Base-by-base conservation (phyloP, 441 rosid genomes). In the Dalechampia spathulata region DNA sequence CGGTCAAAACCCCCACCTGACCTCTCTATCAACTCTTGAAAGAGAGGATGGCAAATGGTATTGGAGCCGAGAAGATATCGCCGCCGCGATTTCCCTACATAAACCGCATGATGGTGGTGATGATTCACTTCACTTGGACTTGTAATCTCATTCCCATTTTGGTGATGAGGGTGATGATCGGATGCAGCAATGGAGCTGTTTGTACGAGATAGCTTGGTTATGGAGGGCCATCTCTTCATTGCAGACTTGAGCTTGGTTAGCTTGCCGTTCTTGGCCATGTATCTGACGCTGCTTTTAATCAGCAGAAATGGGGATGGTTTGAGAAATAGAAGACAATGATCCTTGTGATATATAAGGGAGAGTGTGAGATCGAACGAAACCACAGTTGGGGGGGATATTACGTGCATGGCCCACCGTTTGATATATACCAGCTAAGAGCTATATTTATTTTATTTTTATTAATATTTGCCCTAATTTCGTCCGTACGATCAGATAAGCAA, bases 211-310 rank as follows among this genome's bases (percentile, higher is more conserved):
- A 66, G 82, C 75, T 72, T 78, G 27, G 81, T 52, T 64, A 91
- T 74, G 17, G 98, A 91, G 32, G 95, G 90, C 80, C 80, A 75
- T 72, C 78, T 78, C 64, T 77, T 91, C 26, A 87, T 76, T 23
- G 90, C 98, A 22, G 98, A 87, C 76, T 83, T 91, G 49, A 91
- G 89, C 75, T 87, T 85, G 5, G 83, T 87, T 30, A 87, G 69
- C 75, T 82, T 87, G 41, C 84, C 92, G 14, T 60, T 68, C 65
- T 80, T 87, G 20, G 81, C 89, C 98, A 91, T 90, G 9, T 15
- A 1, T 7, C 44, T 49, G n/a, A 54, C n/a, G n/a, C n/a, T n/a
- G n/a, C n/a, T n/a, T 32, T 13, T 14, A 4, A 57, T 15, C 0
- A 42, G 47, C n/a, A 36, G 16, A 46, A 38, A 39, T 32, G 30